These are phyloP conservation scores for Emergomyces orientalis DNA, from an alignment of 2,329 filamentous ascomycete species.

Conservation along the genomic window DNA sequence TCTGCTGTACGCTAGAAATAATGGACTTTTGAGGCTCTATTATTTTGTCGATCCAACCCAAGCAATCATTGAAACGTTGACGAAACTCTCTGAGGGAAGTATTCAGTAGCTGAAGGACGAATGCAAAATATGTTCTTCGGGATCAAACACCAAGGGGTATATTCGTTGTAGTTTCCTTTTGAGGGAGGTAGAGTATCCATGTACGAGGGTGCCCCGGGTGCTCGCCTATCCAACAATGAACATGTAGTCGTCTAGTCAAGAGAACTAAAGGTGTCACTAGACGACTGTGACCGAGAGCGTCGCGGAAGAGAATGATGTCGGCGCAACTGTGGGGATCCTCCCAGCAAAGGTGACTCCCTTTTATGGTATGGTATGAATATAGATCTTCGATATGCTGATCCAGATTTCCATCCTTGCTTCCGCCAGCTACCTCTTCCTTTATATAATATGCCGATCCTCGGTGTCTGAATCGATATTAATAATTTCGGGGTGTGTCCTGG, in stretches of 20 bases:
- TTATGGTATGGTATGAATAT: background rate
- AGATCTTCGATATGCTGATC: background rate
- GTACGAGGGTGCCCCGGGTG: background rate
- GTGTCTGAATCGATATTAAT: too few relatives aligned
- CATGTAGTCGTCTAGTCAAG: background rate
- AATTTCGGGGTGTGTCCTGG: too few relatives aligned
- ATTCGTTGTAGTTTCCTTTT: background rate
- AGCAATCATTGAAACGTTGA: background rate
- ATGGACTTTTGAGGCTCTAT: background rate
- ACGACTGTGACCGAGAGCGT: background rate
- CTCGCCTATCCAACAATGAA: too few relatives aligned
- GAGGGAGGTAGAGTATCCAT: background rate
- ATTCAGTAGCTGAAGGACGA: background rate
- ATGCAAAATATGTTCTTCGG: background rate
- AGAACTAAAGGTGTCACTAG: background rate
- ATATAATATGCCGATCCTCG: too few relatives aligned
- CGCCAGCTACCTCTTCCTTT: too few relatives aligned
- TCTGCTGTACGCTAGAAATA: background rate
- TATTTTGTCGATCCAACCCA: background rate
- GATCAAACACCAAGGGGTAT: background rate
- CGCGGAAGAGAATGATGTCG: background rate
- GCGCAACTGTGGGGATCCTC: background rate
- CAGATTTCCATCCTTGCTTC: background rate
- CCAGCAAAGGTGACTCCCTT: background rate
- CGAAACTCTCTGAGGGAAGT: background rate